Base-by-base conservation (phyloP, 495 filamentous ascomycete genomes). In the Bacidia gigantensis region DNA sequence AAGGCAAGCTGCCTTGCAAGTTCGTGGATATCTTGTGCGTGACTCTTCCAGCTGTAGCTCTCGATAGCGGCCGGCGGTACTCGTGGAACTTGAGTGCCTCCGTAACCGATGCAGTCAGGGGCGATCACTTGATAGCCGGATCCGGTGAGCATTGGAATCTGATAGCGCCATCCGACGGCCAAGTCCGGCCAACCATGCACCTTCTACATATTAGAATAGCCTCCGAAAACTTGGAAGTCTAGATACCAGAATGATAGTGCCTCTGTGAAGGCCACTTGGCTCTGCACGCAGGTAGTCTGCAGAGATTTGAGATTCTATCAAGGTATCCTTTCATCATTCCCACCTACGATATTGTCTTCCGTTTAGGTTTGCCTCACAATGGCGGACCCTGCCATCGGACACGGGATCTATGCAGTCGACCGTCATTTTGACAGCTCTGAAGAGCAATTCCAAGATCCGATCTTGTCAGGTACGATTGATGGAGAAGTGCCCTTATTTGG, bases 101-200 rank as follows among this genome's bases (percentile, higher is more conserved):
- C 84, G 58, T 84, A 94, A 51, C 88, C 87, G 44, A 93, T 76
- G 67, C 86, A 76, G 62, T 93, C 86, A 2, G 87, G 84, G 12
- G 77, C 83, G 39, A 93, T 75, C 35, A 92, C 82, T 38, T 81
- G 73, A 44, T 87, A 71, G 9, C 80, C 81, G 61, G 79, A 67
- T 12, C 79, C 69, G 2, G 84, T 56, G n/a, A 93, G 70, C 64
- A 78, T 68, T 7, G 87, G 87, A 60, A 96, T 87, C 64, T 93
- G 84, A 66, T 82, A 79, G 49, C 88, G 79, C 87, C 87, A 89
- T 65, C 75, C 81, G 59, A 82, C 73, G 18, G 76, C 77, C 23
- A 84, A 57, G 64, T 89, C 84, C 1, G 84, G 79, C 62, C 72
- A 86, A 51, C 80, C 79, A 65, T 83, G 80, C 52, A 82, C 69